A percentile compares a stretch with the other conserved stretches of the same genome.
phyloP scores from a whole-genome alignment of 179 eudicot species.

The Silene vulgaris region DNA sequence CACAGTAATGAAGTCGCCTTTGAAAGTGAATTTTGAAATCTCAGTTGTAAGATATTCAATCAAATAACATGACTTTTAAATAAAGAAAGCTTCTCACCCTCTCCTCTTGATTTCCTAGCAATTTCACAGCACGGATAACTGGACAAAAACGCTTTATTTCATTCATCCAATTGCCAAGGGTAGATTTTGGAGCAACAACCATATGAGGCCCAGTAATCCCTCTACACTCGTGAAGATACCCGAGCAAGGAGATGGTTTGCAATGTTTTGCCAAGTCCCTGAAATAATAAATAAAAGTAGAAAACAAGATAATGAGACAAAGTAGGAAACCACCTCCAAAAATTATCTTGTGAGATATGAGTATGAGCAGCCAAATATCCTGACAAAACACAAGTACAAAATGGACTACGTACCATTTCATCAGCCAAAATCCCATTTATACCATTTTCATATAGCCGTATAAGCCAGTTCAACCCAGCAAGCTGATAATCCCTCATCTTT shows the following conservation, averaged over 20 bases:
- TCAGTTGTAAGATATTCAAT: neutral
- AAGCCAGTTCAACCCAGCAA: conserved; percentile 89
- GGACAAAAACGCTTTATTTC: conserved; percentile 92
- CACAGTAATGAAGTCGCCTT: neutral
- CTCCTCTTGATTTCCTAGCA: conserved; percentile 91
- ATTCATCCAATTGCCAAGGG: conserved; percentile 98
- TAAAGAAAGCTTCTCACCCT: conserved; percentile 43
- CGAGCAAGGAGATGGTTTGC: conserved; percentile 88
- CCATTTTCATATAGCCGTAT: conserved; percentile 90
- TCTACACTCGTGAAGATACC: conserved; percentile 84
- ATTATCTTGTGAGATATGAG: too few relatives aligned
- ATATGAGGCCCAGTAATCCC: conserved; percentile 96
- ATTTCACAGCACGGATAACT: conserved; percentile 67
- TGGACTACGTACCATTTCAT: too few relatives aligned
- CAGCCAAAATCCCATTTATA: conserved; percentile 22
- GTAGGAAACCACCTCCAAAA: neutral
- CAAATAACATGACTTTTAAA: neutral
- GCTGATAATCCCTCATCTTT: conserved; percentile 91
- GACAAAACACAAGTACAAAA: neutral
- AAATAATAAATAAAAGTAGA: neutral
- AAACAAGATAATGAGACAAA: neutral
- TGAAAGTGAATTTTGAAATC: neutral
- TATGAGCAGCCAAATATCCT: neutral
- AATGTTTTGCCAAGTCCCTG: conserved; percentile 96
- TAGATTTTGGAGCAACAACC: conserved; percentile 98